Evolutionary conservation across 805 yeast genomes (phyloP), one percentile per base, ranked within the genome.

Genomic region (Candida adriatica): DNA sequence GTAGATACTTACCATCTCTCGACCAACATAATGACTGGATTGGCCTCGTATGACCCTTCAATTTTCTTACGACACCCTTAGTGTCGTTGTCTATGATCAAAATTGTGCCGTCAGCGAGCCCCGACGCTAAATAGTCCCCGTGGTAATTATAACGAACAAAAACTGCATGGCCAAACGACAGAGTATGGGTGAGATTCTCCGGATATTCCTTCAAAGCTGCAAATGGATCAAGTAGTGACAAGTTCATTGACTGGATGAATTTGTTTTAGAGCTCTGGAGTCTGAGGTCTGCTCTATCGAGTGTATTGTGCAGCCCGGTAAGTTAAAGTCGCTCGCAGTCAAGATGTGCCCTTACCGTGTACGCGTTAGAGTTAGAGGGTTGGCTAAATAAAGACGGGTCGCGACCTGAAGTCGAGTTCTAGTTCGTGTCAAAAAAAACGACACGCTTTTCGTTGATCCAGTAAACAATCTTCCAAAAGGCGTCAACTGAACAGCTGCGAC

Each of bases 191-290:
- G n/a, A 85, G 68, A 2, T 79, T 70, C 39, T 88, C 95, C 0
- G 97, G 97, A 47, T 73, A 88, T 51, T 88, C 97, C 49, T 85
- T 86, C 14, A 94, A 79, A 15, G 90, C 87, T 2, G 90, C 75
- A 55, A 86, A 85, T 4, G 96, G 96, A 56, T 88, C 97, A 42
- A 84, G 73, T 16, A 90, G 66, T 8, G 92, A 67, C 20, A 87
- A 62, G 55, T 88, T 88, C 92, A 84, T 84, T 8, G 22, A n/a
- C n/a, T n/a, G n/a, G n/a, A n/a, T n/a, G n/a, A n/a, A n/a, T n/a
- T n/a, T n/a, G n/a, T n/a, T n/a, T n/a, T n/a, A n/a, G n/a, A n/a
- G n/a, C n/a, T n/a, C n/a, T n/a, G n/a, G n/a, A n/a, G n/a, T n/a
- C n/a, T n/a, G n/a, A n/a, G n/a, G n/a, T n/a, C n/a, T n/a, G n/a